phyloP scores from a whole-genome alignment of 768 basidiomycete genomes.

The Sutorius australiensis region DNA sequence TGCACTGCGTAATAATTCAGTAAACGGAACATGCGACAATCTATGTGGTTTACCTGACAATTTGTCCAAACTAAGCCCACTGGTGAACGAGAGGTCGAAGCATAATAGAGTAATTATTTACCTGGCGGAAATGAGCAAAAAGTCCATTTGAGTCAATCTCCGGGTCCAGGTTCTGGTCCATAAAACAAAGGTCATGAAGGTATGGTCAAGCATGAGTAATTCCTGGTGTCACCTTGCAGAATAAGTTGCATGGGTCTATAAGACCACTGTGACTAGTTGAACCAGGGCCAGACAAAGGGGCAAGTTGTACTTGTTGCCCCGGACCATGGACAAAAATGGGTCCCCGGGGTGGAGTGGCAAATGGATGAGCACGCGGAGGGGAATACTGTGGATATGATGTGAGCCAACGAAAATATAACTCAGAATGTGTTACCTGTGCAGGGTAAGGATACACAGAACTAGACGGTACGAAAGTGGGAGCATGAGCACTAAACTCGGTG shows the following conservation, averaged over 20 bases:
- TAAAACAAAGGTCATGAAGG: slow-evolving; percentile 1
- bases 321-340: slow-evolving; percentile 76
- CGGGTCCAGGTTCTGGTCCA: slow-evolving; percentile 72
- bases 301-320: slow-evolving; percentile 85
- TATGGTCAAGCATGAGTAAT: not conserved
- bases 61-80: slow-evolving; percentile 69
- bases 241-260: slow-evolving; percentile 87
- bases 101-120: slow-evolving; percentile 24
- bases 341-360: slow-evolving; percentile 35
- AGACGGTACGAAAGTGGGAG: slow-evolving; percentile 73
- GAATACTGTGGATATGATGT: slow-evolving; percentile 48
- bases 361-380: slow-evolving; percentile 58
- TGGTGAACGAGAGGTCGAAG: slow-evolving; percentile 15
- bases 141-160: slow-evolving; percentile 82
- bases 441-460: slow-evolving; percentile 63
- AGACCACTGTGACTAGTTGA: slow-evolving; percentile 80
- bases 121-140: slow-evolving; percentile 78
- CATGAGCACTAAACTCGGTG: slow-evolving; percentile 68
- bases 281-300: slow-evolving; percentile 71
- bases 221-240: slow-evolving; percentile 63
- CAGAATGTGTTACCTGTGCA: slow-evolving; percentile 43
- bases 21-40: not conserved
- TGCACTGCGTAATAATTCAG: slow-evolving; percentile 48
- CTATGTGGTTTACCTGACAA: slow-evolving; percentile 63
- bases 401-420: not conserved